phyloP scores from a whole-genome alignment of 345 rosid species.

The Brassica nigra region DNA sequence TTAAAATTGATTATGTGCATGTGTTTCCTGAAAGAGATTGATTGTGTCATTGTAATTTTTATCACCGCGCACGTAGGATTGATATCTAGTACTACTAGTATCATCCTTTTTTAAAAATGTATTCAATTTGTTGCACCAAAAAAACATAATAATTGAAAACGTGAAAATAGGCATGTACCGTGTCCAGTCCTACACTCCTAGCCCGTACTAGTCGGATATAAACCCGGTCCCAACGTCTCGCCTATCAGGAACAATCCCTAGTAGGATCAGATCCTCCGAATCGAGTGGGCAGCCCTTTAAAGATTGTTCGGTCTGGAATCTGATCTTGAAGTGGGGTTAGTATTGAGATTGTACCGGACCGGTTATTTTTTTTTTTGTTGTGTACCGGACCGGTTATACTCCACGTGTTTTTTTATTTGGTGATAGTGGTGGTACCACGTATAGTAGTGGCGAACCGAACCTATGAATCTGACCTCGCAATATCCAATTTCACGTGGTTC shows the following conservation, averaged over 20 bases:
- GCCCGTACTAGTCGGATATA: conserved; percentile 1
- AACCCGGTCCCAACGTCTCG: conserved; percentile 9
- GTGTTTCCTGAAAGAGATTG: too few relatives aligned
- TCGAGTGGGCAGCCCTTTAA: conserved; percentile 20
- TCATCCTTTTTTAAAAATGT: too few relatives aligned
- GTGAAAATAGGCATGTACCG: not conserved
- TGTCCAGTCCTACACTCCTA: not conserved
- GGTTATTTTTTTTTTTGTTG: not conserved
- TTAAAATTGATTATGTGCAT: too few relatives aligned
- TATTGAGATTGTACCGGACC: conserved; percentile 15
- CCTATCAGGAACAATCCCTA: conserved; percentile 14
- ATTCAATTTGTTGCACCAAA: not conserved
- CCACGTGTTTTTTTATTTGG: conserved; percentile 21
- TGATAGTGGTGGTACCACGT: not conserved
- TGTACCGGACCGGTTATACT: not conserved
- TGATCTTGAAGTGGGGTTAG: conserved; percentile 29
- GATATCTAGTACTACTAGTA: too few relatives aligned
- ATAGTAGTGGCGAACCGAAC: conserved; percentile 37
- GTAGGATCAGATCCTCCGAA: conserved; percentile 32
- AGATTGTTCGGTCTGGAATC: conserved; percentile 44
- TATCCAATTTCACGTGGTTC: conserved; percentile 34
- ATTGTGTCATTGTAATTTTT: too few relatives aligned
- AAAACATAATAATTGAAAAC: not conserved
- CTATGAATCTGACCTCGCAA: conserved; percentile 15
- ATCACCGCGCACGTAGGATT: too few relatives aligned